phyloP scores from a whole-genome alignment of 2,329 filamentous ascomycete species.

The Pseudodiploospora longispora region DNA sequence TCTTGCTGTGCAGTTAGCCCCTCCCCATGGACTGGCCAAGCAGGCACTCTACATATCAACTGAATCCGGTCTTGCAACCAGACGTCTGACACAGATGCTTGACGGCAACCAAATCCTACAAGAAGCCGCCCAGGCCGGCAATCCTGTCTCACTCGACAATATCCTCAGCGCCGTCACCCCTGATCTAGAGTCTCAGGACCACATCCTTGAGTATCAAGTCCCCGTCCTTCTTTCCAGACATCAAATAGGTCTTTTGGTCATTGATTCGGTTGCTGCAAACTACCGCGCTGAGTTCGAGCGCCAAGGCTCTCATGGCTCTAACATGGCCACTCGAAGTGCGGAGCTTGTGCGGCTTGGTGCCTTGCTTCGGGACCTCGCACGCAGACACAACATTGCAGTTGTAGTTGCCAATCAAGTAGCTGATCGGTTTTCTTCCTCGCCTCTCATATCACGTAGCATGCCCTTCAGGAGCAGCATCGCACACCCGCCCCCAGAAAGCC shows the following conservation, averaged over 20 bases:
- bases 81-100: constrained; percentile 73
- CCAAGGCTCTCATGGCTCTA: constrained; percentile 36
- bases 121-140: constrained; percentile 18
- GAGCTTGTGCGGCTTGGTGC: constrained; percentile 73
- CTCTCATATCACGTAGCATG: not conserved
- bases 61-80: constrained; percentile 76
- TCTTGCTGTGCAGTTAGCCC: constrained; percentile 73
- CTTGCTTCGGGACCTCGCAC: constrained; percentile 67
- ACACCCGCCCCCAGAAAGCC: constrained; percentile 30
- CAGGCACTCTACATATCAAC: constrained; percentile 91
- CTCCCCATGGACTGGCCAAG: constrained; percentile 60
- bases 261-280: constrained; percentile 93
- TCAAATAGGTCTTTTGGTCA: constrained; percentile 69
- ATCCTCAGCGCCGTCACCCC: constrained; percentile 77
- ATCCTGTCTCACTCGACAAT: constrained; percentile 56
- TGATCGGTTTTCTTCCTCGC: constrained; percentile 59
- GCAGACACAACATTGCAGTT: constrained; percentile 66
- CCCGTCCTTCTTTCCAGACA: constrained; percentile 73
- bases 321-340: constrained; percentile 66
- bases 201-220: constrained; percentile 87
- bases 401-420: constrained; percentile 95
- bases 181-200: constrained; percentile 89
- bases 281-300: constrained; percentile 85
- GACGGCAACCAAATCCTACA: constrained; percentile 53
- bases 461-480: not conserved